Percentiles rank a stretch among this genome's conserved stretches.
Conservation (phyloP, 257 asterid species). For the Galeopsis tetrahit region DNA sequence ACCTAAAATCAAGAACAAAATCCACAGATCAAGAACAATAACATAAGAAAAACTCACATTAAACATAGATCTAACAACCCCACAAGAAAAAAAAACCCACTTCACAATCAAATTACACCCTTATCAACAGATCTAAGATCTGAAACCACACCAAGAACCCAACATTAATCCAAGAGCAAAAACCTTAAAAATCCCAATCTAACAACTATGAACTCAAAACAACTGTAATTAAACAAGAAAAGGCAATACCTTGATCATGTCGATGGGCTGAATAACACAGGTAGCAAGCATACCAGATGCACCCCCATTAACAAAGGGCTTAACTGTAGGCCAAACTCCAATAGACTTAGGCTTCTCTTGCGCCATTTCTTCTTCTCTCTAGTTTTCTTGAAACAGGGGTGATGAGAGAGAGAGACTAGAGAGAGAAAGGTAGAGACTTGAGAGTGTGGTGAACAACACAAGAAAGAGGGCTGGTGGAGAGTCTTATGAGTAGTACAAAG, state of each 20-base stretch:
- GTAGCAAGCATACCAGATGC: constrained; percentile 99
- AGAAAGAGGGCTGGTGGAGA: constrained; percentile 24
- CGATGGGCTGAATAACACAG: constrained; percentile 95
- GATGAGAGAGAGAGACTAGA: constrained; percentile 20
- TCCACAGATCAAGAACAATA: constrained; percentile 29
- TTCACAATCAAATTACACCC: not conserved
- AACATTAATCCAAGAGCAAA: constrained; percentile 23
- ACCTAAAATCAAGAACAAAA: constrained; percentile 54
- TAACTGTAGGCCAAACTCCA: constrained; percentile 89
- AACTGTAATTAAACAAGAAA: not conserved
- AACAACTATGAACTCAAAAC: not conserved
- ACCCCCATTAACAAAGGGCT: constrained; percentile 97
- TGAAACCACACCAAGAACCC: constrained; percentile 21
- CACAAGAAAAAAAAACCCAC: not conserved
- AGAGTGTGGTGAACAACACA: constrained; percentile 33
- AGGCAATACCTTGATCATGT: constrained; percentile 84
- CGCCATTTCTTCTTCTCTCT: constrained; percentile 59
- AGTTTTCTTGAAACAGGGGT: constrained; percentile 23
- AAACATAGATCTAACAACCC: constrained; percentile 37
- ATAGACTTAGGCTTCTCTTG: constrained; percentile 69
- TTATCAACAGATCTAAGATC: constrained; percentile 37
- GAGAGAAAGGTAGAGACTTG: not conserved
- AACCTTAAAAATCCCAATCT: not conserved
- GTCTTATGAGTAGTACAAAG: constrained; percentile 9
- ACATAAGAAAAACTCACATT: constrained; percentile 13